Percentiles rank a stretch among this genome's conserved stretches.
phyloP scores from a whole-genome alignment of 306 rosid species.

The Acacia melanoxylon region DNA sequence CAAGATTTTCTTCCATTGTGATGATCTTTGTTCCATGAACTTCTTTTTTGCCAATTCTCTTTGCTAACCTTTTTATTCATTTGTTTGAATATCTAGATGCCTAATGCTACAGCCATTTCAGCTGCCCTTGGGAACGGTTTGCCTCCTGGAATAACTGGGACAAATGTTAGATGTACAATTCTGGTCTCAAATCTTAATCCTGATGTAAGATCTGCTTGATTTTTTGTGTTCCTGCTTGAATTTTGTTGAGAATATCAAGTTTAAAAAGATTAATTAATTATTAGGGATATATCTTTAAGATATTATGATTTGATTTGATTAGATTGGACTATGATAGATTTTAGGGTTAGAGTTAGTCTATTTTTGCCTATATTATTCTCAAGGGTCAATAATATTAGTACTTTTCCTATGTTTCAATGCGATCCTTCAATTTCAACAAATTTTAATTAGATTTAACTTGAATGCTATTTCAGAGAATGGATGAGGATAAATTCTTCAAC shows the following conservation, averaged over 20 bases:
- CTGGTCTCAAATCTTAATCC: conserved; percentile 90
- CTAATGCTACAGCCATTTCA: conserved; percentile 85
- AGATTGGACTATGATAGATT: too few species aligned
- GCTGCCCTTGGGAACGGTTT: conserved; percentile 92
- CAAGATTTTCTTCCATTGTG: conserved; percentile 1
- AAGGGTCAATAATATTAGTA: too few species aligned
- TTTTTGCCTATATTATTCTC: too few species aligned
- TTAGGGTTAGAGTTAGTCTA: too few species aligned
- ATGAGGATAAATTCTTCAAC: conserved; percentile 95
- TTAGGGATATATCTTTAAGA: too few species aligned
- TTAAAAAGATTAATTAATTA: too few species aligned
- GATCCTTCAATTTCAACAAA: too few species aligned
- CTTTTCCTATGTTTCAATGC: too few species aligned
- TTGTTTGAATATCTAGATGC: conserved; percentile 53
- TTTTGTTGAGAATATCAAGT: neutral
- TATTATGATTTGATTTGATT: too few species aligned
- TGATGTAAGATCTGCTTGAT: conserved; percentile 59
- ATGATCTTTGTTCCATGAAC: neutral
- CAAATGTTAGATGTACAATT: conserved; percentile 92
- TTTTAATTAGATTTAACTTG: conserved; percentile 2
- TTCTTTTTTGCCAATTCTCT: neutral
- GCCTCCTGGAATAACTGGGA: conserved; percentile 95
- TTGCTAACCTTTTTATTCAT: neutral
- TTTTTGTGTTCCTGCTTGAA: neutral
- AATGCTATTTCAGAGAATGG: conserved; percentile 71